Percentiles rank a stretch among this genome's conserved stretches.
Evolutionary conservation across 1,139 yeast species (phyloP).

Genomic region (Geotrichum fermentans): DNA sequence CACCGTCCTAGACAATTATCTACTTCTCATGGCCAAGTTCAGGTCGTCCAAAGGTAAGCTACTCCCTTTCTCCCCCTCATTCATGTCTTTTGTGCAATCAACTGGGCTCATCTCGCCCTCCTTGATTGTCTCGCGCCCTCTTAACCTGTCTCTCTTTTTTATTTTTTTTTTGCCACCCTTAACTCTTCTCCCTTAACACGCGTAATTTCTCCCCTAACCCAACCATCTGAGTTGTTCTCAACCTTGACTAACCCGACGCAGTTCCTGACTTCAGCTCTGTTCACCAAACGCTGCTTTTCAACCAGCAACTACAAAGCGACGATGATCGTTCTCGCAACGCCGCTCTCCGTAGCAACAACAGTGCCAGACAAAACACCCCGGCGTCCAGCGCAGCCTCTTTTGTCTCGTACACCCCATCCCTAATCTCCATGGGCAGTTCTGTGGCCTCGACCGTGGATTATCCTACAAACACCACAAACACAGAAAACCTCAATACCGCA

Average conservation of each 20-base stretch:
- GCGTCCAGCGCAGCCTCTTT: conserved; percentile 18
- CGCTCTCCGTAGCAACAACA: conserved; percentile 5
- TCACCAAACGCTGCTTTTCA: background rate
- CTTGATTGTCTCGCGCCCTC: background rate
- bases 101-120: background rate
- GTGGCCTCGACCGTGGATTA: conserved; percentile 15
- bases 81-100: background rate
- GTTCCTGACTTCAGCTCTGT: conserved; percentile 1
- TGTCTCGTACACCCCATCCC: conserved; percentile 19
- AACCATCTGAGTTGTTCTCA: conserved; percentile 1
- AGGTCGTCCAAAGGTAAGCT: conserved; percentile 16
- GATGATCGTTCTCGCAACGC: conserved; percentile 1
- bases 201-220: background rate
- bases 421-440: conserved; percentile 16
- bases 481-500: conserved; percentile 16
- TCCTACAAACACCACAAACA: conserved; percentile 17
- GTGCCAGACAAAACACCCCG: background rate
- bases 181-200: background rate
- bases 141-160: background rate
- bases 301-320: background rate
- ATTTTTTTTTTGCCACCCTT: background rate
- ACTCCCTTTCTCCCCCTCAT: background rate
- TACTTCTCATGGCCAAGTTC: conserved; percentile 31
- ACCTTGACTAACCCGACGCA: conserved; percentile 1
- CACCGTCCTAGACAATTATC: conserved; percentile 82